Conservation (phyloP, 202 grass and related monocot species). For the Dendrocalamus latiflorus region DNA sequence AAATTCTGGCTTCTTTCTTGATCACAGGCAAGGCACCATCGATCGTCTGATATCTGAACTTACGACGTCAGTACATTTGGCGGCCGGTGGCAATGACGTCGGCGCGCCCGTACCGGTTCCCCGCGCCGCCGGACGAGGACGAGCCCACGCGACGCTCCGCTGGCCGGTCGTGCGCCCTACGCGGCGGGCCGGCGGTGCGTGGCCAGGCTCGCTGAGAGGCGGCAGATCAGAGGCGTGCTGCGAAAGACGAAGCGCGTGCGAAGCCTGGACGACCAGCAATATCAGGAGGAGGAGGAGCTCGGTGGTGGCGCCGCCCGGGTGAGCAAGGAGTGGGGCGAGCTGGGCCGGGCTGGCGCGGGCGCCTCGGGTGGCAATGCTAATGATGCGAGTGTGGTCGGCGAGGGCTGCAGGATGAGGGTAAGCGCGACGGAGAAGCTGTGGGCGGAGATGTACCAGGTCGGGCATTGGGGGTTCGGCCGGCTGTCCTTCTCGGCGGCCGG, state of each 20-base stretch:
- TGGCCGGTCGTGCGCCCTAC: conserved; percentile 62
- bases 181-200: conserved; percentile 44
- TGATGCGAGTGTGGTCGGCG: neutral
- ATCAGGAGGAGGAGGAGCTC: neutral
- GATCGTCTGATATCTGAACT: neutral
- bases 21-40: neutral
- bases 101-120: conserved; percentile 44
- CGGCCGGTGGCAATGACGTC: conserved; percentile 1
- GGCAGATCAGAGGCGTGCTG: conserved; percentile 4
- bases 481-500: conserved; percentile 55
- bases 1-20: neutral
- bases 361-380: neutral
- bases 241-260: conserved; percentile 28
- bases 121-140: neutral
- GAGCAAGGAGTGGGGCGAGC: conserved; percentile 23
- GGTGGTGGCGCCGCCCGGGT: neutral
- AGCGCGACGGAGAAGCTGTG: conserved; percentile 47
- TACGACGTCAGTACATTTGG: neutral
- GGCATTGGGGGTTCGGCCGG: conserved; percentile 86
- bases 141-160: conserved; percentile 42
- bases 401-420: neutral
- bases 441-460: conserved; percentile 77
- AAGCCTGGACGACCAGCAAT: neutral
- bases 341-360: neutral
- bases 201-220: conserved; percentile 34